These are phyloP conservation scores for Oryza officinalis DNA, from an alignment of 176 grass and related monocot genomes.

Conservation along the genomic window DNA sequence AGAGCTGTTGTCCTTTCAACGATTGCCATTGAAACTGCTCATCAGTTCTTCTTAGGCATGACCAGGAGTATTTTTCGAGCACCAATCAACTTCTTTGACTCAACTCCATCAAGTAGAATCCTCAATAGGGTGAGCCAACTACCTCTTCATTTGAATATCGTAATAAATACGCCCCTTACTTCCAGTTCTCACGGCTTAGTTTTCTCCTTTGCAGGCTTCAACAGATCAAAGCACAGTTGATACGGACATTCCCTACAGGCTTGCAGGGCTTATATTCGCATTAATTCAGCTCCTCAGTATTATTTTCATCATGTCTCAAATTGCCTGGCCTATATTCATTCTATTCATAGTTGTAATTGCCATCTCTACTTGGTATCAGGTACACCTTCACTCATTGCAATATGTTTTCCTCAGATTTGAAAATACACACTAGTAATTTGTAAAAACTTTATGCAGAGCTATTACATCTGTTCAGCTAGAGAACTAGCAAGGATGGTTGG, in stretches of 20 bases:
- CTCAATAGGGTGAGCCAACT: conserved; percentile 76
- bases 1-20: conserved; percentile 75
- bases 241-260: conserved; percentile 88
- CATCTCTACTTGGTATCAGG: conserved; percentile 89
- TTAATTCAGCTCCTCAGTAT: conserved; percentile 83
- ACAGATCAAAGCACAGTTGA: conserved; percentile 87
- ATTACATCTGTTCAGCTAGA: conserved; percentile 87
- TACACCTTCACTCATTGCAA: conserved; percentile 30
- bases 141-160: conserved; percentile 5
- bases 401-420: conserved; percentile 20
- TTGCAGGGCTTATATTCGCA: conserved; percentile 85
- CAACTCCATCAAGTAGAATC: conserved; percentile 78
- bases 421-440: conserved; percentile 32
- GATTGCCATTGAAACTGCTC: conserved; percentile 82
- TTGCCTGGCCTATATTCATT: conserved; percentile 84
- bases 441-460: conserved; percentile 47
- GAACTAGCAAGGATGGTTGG: conserved; percentile 90
- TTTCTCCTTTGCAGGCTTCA: conserved; percentile 61
- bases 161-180: not conserved
- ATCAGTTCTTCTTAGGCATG: conserved; percentile 70
- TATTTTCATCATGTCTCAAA: conserved; percentile 87
- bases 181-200: conserved; percentile 12
- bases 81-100: conserved; percentile 82
- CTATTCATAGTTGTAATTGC: conserved; percentile 65
- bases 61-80: conserved; percentile 66